Evolutionary conservation across 768 basidiomycete genomes (phyloP).

Genomic region (Mycena metata): DNA sequence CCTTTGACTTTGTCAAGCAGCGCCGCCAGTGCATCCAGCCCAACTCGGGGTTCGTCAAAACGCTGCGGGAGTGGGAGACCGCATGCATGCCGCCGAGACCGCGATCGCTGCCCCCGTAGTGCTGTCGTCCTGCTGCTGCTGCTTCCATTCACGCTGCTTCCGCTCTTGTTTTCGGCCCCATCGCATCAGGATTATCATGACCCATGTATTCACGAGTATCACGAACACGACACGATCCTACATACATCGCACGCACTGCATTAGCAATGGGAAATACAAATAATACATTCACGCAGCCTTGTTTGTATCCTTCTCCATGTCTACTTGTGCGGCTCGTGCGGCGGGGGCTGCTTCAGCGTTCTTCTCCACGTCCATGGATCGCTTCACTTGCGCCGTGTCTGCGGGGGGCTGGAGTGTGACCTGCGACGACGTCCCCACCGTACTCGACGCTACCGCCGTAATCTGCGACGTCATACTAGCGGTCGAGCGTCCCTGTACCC

Average conservation of each 20-base stretch:
- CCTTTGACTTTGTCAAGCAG: constrained; percentile 58
- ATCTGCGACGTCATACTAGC: constrained; percentile 11
- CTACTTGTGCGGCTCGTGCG: too few relatives aligned
- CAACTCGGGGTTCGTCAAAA: constrained; percentile 62
- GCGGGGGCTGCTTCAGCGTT: too few relatives aligned
- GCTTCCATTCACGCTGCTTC: background rate
- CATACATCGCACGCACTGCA: background rate
- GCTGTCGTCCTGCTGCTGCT: too few relatives aligned
- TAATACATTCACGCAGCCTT: constrained; percentile 3
- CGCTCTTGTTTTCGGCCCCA: background rate
- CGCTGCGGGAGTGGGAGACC: constrained; percentile 53
- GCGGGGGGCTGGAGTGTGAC: background rate
- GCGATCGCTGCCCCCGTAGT: constrained; percentile 31
- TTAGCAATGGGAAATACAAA: background rate
- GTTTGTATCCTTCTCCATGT: background rate
- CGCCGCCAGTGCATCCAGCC: constrained; percentile 64
- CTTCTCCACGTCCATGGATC: too few relatives aligned
- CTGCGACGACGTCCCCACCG: background rate
- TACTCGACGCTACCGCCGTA: background rate
- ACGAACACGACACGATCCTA: constrained; percentile 1
- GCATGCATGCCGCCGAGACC: background rate
- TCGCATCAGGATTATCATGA: constrained; percentile 8
- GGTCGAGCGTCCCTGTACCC: constrained; percentile 1
- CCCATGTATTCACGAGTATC: constrained; percentile 5
- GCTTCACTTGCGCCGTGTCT: too few relatives aligned